Evolutionary conservation across 495 filamentous ascomycete genomes (phyloP), one percentile per base, ranked within the genome.

Genomic region (Penicillium alfredii): DNA sequence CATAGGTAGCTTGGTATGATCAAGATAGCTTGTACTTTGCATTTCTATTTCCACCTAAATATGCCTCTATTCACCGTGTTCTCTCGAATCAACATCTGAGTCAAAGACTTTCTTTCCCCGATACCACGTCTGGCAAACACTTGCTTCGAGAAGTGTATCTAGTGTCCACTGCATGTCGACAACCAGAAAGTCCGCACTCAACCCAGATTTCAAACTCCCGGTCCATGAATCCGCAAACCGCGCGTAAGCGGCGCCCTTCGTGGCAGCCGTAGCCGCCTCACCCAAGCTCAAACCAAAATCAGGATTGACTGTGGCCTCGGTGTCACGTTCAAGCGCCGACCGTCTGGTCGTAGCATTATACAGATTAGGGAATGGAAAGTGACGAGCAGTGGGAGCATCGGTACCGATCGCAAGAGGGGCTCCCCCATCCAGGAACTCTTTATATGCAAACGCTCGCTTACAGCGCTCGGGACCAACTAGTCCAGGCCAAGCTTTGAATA

Each of bases 321-420:
- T 51, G 18, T 66, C 63, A 0, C 65, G 68, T 42, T 75, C 64
- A 23, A 74, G 64, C 6, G 70, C 72, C 0, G 74, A 77, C 14
- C 63, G 60, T 33, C 77, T 58, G 14, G 77, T 80, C 4, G 73
- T 74, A 2, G 70, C 77, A 34, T 74, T 71, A 38, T 81, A 80
- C 8, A 73, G 46, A 46, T 79, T 80, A 3, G 59, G 63, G 4
- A 80, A 55, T 1, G 75, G 69, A 10, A 69, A 41, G 40, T 77
- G 68, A 3, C 69, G 70, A 0, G 76, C 77, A 0, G 75, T 80
- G 0, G 77, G 77, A 1, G 74, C 65, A 44, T 81, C 77, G 2
- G 75, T 74, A 2, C 77, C 77, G 38, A 81, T 62, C 0, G 77
- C 73, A 6, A 80, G 50, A 14, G 64, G 61, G 1, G 76, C 72